Evolutionary conservation across 768 basidiomycete genomes (phyloP), one percentile per base, ranked within the genome.

Genomic region (Podaxis sp.): DNA sequence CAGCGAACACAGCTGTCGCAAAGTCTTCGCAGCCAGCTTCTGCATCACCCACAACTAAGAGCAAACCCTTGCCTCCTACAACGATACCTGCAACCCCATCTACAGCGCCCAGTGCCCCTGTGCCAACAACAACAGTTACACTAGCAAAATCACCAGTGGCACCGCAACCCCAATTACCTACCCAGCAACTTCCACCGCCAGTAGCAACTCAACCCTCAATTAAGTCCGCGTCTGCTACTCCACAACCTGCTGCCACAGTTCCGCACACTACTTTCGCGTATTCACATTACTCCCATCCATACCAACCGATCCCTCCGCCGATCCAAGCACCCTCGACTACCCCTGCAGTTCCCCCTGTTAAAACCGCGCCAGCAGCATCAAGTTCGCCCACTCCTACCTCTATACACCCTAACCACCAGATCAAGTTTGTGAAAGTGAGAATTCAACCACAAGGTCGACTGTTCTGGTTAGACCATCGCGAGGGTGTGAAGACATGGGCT

Each of bases 401-500:
- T 7, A 72, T 75, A 43, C 73, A 75, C 55, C 83, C 74, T 27
- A 75, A 69, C 37, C 81, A 81, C 58, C 83, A 79, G 58, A 73
- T 91, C 63, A 83, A 81, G 64, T 78, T 77, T 41, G 77, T 89
- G 38, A 77, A 71, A n/a, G 69, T 89, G 59, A 75, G 73, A 41
- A 80, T 85, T n/a, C 77, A 85, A 53, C 91, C 91, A 11, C 75
- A 73, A 9, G 86, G 83, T 33, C 79, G 92, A 43, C 75, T 75
- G 19, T 72, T 93, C 41, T 75, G 75, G 33, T 75, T 94, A 33
- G 86, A 91, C 67, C 75, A 85, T 59, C 79, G 79, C 47, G 89
- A 91, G 57, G 89, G 91, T 3, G 92, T 93, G 53, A 85, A 82
- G 69, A 83, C 75, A 38, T 93, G 92, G 92, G 83, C 85, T 3